Percentiles rank a stretch among this genome's conserved stretches.
Conservation (phyloP, 2,329 filamentous ascomycete genomes). For the Pyrenophora teres region DNA sequence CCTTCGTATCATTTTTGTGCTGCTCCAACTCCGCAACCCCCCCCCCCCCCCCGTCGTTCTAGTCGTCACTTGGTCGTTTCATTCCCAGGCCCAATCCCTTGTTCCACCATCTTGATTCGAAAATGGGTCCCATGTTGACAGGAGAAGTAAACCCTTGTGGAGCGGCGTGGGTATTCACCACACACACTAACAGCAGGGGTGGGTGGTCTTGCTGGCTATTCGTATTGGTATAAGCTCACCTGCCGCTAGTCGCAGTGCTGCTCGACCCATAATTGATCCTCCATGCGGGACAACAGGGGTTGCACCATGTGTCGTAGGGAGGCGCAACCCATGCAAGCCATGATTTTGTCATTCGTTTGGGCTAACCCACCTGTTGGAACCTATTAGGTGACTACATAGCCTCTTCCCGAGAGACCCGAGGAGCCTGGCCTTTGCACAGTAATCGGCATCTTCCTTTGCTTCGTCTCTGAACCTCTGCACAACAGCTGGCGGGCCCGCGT, state of each 20-base stretch:
- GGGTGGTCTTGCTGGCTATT: not conserved
- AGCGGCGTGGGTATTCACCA: constrained; percentile 5
- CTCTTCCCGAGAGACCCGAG: constrained; percentile 2
- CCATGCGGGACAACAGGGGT: constrained; percentile 21
- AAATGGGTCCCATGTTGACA: constrained; percentile 4
- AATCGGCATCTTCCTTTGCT: not conserved
- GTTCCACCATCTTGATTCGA: not conserved
- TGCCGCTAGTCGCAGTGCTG: constrained; percentile 14
- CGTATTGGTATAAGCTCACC: constrained; percentile 14
- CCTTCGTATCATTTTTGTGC: not conserved
- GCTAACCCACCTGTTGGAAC: constrained; percentile 8
- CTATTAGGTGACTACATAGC: constrained; percentile 12
- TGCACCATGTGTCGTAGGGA: constrained; percentile 12
- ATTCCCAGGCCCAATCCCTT: not conserved
- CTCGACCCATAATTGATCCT: constrained; percentile 22
- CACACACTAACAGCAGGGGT: constrained; percentile 4
- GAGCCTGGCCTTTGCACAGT: constrained; percentile 6
- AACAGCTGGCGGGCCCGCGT: constrained; percentile 5
- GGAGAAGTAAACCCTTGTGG: constrained; percentile 9
- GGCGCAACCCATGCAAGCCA: constrained; percentile 14
- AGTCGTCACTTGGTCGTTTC: not conserved
- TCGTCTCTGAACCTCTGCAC: not conserved
- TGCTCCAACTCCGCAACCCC: not conserved
- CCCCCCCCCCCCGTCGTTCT: too few relatives aligned
- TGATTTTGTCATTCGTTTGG: constrained; percentile 7